A percentile compares a stretch with the other conserved stretches of the same genome.
These are phyloP conservation scores for Saccharomycopsis sp. DNA, from an alignment of 805 yeast genomes.

Conservation along the genomic window DNA sequence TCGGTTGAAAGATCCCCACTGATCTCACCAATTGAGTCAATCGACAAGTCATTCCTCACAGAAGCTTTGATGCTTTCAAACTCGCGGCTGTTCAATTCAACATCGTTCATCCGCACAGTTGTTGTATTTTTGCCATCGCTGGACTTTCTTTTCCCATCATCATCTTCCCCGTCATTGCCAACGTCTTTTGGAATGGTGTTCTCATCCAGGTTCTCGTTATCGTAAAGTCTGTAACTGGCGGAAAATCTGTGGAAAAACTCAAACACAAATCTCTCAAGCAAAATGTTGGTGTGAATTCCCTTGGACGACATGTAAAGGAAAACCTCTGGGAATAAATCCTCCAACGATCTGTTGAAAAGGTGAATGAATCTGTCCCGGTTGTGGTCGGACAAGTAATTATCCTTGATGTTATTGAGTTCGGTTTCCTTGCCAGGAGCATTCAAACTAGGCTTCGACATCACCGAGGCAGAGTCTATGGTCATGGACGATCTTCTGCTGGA, in stretches of 20 bases:
- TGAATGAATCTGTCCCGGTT: conserved; percentile 18
- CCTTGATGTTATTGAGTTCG: conserved; percentile 13
- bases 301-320: conserved; percentile 16
- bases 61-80: conserved; percentile 13
- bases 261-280: conserved; percentile 17
- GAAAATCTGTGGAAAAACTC: conserved; percentile 20
- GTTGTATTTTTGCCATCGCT: not conserved
- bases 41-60: conserved; percentile 2
- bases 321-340: conserved; percentile 20
- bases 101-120: conserved; percentile 5
- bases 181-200: conserved; percentile 2
- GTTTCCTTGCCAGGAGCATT: conserved; percentile 3
- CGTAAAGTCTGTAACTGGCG: conserved; percentile 13
- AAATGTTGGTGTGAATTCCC: conserved; percentile 18
- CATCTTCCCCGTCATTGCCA: no score
- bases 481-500: conserved; percentile 18
- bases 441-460: not conserved
- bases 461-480: conserved; percentile 10
- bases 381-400: conserved; percentile 13
- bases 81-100: conserved; percentile 8
- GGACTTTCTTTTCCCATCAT: not conserved
- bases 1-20: conserved; percentile 5
- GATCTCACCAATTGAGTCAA: conserved; percentile 5
- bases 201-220: conserved; percentile 16
- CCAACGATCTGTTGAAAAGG: conserved; percentile 20